A percentile compares a stretch with the other conserved stretches of the same genome.
These are phyloP conservation scores for Symbiotaphrina buchneri DNA, from an alignment of 495 filamentous ascomycete species.

Conservation along the genomic window DNA sequence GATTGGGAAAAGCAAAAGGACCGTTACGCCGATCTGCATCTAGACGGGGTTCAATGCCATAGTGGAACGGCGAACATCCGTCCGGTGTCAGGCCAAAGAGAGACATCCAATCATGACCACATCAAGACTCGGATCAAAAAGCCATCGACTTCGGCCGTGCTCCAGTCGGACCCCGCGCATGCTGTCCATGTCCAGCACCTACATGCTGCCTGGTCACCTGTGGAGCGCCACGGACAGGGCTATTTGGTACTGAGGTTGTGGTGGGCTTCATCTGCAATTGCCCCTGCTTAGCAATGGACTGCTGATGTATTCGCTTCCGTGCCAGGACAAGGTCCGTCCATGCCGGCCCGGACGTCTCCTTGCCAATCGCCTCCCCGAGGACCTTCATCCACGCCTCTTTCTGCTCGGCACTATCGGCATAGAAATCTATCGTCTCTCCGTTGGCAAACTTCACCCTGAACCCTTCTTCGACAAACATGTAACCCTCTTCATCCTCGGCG, in stretches of 20 bases:
- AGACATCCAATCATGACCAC: too few species aligned
- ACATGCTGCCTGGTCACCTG: not conserved
- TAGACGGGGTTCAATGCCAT: too few species aligned
- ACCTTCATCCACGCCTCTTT: constrained; percentile 93
- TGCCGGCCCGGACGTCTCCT: constrained; percentile 23
- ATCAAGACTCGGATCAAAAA: too few species aligned
- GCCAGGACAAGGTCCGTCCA: constrained; percentile 78
- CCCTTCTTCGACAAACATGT: constrained; percentile 98
- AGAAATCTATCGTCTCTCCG: constrained; percentile 95
- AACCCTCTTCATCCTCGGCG: constrained; percentile 94
- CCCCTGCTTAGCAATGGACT: constrained; percentile 5
- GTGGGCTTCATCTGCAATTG: constrained; percentile 1
- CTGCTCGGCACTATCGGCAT: constrained; percentile 63
- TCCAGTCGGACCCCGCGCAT: too few species aligned
- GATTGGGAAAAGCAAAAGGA: too few species aligned
- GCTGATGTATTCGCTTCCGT: constrained; percentile 13
- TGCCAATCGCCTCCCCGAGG: constrained; percentile 64
- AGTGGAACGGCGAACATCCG: too few species aligned
- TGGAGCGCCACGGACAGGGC: not conserved
- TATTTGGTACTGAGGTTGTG: not conserved
- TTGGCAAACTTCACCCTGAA: constrained; percentile 97
- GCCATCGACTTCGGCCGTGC: too few species aligned
- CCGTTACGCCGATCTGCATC: too few species aligned
- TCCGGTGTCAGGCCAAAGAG: too few species aligned
- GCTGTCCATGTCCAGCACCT: too few species aligned